phyloP scores from a whole-genome alignment of 768 basidiomycete species.

The Dacryopinax primogenitus region DNA sequence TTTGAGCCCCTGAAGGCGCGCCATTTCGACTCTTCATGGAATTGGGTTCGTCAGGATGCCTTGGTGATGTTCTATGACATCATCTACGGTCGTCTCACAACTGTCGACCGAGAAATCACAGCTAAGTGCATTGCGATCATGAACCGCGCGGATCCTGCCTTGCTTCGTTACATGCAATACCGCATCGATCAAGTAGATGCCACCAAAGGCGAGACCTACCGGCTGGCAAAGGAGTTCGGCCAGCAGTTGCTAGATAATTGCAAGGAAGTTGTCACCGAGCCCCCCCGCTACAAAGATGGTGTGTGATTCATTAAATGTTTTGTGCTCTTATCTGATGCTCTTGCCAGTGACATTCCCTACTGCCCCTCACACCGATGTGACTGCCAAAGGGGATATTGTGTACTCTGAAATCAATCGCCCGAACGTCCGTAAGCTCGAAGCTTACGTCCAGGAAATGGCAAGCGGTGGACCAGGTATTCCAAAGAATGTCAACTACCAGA shows the following conservation, averaged over 20 bases:
- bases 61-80: slow-evolving; percentile 97
- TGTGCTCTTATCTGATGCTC: slow-evolving; percentile 12
- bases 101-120: slow-evolving; percentile 91
- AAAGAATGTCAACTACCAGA: slow-evolving; percentile 79
- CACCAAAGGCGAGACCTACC: slow-evolving; percentile 77
- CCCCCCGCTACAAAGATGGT: slow-evolving; percentile 96
- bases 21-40: slow-evolving; percentile 98
- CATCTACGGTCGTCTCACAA: slow-evolving; percentile 86
- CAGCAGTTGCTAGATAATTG: slow-evolving; percentile 93
- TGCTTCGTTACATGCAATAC: slow-evolving; percentile 92
- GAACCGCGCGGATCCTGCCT: slow-evolving; percentile 89
- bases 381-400: slow-evolving; percentile 83
- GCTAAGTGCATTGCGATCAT: slow-evolving; percentile 95
- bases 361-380: slow-evolving; percentile 89
- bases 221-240: slow-evolving; percentile 92
- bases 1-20: slow-evolving; percentile 95
- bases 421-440: slow-evolving; percentile 92
- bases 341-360: slow-evolving; percentile 87
- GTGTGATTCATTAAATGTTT: slow-evolving; percentile 23
- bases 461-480: slow-evolving; percentile 74
- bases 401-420: slow-evolving; percentile 92
- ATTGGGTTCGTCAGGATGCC: slow-evolving; percentile 97
- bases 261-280: slow-evolving; percentile 61
- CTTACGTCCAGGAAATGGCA: slow-evolving; percentile 97
- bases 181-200: slow-evolving; percentile 75